Evolutionary conservation across 108 stramenopile species (phyloP).

Genomic region (Chaetoceros muelleri): DNA sequence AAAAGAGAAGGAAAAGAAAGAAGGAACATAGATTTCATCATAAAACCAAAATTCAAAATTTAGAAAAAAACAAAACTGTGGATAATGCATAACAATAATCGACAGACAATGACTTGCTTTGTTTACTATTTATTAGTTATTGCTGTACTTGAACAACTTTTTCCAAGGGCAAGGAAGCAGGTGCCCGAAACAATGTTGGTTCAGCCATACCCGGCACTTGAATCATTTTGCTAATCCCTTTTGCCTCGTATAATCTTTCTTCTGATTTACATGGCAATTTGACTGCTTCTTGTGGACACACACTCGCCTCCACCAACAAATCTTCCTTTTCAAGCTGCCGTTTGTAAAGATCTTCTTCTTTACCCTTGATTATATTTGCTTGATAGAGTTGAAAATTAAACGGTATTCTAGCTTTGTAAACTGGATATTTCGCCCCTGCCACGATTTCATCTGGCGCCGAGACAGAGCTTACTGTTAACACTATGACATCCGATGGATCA

Average conservation of each 20-base stretch:
- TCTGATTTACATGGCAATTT: constrained; percentile 21
- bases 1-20: too few species aligned
- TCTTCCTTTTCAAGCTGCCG: constrained; percentile 8
- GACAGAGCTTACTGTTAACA: constrained; percentile 26
- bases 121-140: too few species aligned
- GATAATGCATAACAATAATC: too few species aligned
- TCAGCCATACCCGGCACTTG: constrained; percentile 19
- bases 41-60: too few species aligned
- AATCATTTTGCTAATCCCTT: constrained; percentile 28
- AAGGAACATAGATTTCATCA: too few species aligned
- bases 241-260: constrained; percentile 17
- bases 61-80: too few species aligned
- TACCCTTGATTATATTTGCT: constrained; percentile 24
- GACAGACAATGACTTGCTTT: too few species aligned
- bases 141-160: too few species aligned
- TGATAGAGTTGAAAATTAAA: constrained; percentile 26
- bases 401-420: constrained; percentile 20
- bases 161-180: constrained; percentile 32
- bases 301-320: constrained; percentile 17
- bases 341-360: constrained; percentile 12
- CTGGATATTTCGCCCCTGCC: constrained; percentile 34
- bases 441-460: constrained; percentile 15
- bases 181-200: constrained; percentile 22
- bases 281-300: constrained; percentile 23
- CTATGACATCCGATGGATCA: constrained; percentile 14